These are phyloP conservation scores for Ustilago shanxiensis DNA, from an alignment of 1,284 basidiomycete genomes.

Conservation along the genomic window DNA sequence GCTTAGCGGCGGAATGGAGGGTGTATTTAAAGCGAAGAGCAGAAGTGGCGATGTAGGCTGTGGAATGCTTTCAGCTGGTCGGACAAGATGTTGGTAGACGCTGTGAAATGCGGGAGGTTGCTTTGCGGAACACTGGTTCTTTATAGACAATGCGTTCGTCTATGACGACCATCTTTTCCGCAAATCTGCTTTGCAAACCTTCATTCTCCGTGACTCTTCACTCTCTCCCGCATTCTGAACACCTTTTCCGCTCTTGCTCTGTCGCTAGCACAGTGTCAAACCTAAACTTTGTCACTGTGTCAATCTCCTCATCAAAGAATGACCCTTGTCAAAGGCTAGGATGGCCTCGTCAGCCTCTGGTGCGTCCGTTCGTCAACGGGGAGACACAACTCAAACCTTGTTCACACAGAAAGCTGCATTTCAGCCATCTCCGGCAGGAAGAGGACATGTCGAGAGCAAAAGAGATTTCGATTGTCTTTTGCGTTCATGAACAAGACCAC, in stretches of 20 bases:
- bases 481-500: not conserved
- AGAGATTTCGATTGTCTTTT: not conserved
- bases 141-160: constrained; percentile 3
- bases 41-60: not conserved
- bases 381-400: too few species aligned
- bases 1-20: not conserved
- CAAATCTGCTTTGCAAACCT: not conserved
- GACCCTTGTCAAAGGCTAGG: too few species aligned
- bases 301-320: too few species aligned
- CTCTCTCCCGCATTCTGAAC: too few species aligned
- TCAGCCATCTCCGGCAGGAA: not conserved
- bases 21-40: not conserved
- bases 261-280: too few species aligned
- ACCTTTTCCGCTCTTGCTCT: too few species aligned
- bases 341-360: too few species aligned
- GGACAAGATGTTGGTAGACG: not conserved
- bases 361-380: not conserved
- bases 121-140: not conserved
- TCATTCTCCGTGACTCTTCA: too few species aligned
- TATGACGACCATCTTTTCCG: not conserved
- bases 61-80: not conserved
- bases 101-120: not conserved
- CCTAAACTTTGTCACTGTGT: too few species aligned
- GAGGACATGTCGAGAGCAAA: not conserved
- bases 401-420: not conserved